A percentile compares a stretch with the other conserved stretches of the same genome.
Conservation (phyloP, 2,329 filamentous ascomycete genomes). For the Penicillium concentricum region DNA sequence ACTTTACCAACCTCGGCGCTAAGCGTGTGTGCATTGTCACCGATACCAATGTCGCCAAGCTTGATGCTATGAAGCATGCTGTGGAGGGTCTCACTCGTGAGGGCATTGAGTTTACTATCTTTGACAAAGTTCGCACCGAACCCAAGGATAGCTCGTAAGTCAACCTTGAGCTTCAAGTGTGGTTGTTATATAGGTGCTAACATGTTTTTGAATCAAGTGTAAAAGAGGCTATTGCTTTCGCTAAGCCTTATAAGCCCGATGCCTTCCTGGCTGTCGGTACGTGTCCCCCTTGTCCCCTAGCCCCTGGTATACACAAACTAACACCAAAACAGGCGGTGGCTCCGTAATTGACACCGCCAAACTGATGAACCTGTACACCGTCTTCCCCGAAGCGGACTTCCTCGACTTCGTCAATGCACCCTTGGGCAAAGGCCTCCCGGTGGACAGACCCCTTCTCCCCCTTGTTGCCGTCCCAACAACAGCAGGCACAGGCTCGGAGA, state of each 20-base stretch:
- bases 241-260: constrained; percentile 76
- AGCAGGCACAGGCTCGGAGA: constrained; percentile 86
- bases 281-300: constrained; percentile 8
- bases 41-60: constrained; percentile 73
- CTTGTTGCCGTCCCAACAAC: constrained; percentile 83
- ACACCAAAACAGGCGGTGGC: constrained; percentile 57
- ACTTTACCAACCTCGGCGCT: constrained; percentile 85
- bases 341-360: constrained; percentile 98
- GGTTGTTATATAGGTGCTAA: constrained; percentile 45
- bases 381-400: constrained; percentile 88
- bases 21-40: constrained; percentile 91
- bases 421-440: constrained; percentile 76
- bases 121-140: constrained; percentile 76
- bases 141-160: constrained; percentile 89
- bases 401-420: constrained; percentile 98
- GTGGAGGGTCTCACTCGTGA: constrained; percentile 75
- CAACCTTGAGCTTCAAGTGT: background rate
- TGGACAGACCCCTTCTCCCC: constrained; percentile 68
- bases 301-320: constrained; percentile 2
- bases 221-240: constrained; percentile 83
- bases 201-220: constrained; percentile 43
- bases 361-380: constrained; percentile 94
- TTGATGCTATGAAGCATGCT: constrained; percentile 88
- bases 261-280: constrained; percentile 85
- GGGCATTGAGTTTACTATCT: constrained; percentile 78